Conservation (phyloP, 148 eudicot genomes). For the Linanthus parryae region DNA sequence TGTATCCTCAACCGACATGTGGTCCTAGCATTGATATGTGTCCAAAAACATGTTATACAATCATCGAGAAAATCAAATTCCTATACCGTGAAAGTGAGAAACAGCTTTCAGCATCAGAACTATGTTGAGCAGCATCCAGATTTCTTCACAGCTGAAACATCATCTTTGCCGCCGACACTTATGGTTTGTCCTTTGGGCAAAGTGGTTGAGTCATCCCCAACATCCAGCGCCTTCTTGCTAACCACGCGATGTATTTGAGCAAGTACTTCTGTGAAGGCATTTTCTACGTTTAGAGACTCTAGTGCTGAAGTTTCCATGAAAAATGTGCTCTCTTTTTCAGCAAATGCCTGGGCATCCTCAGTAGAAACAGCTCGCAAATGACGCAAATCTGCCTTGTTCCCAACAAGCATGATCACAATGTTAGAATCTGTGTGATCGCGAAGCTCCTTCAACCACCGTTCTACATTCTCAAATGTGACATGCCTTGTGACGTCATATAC, state of each 20-base stretch:
- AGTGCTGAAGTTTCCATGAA: slow-evolving; percentile 68
- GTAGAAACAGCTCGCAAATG: slow-evolving; percentile 59
- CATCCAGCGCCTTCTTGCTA: slow-evolving; percentile 49
- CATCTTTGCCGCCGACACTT: slow-evolving; percentile 46
- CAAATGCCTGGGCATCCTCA: slow-evolving; percentile 56
- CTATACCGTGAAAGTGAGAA: no score
- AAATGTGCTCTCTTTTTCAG: slow-evolving; percentile 44
- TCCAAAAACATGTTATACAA: no score
- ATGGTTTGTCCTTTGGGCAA: slow-evolving; percentile 65
- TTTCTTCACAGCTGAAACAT: slow-evolving; percentile 61
- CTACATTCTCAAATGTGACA: slow-evolving; percentile 62
- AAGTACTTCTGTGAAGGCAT: slow-evolving; percentile 57
- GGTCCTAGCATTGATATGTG: no score
- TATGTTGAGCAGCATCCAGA: slow-evolving; percentile 62
- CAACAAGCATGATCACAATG: slow-evolving; percentile 66
- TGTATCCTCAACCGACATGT: no score
- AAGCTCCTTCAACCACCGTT: slow-evolving; percentile 70
- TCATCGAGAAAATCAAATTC: no score
- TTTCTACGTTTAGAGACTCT: slow-evolving; percentile 54
- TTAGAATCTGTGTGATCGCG: slow-evolving; percentile 60
- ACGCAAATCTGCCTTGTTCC: slow-evolving; percentile 60
- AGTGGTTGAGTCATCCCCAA: slow-evolving; percentile 46
- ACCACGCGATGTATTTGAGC: slow-evolving; percentile 47
- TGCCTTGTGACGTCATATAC: slow-evolving; percentile 53
- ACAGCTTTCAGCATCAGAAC: no score